Evolutionary conservation across 139 green algal species (phyloP), one percentile per base, ranked within the genome.

Genomic region (Pleodorina starrii): DNA sequence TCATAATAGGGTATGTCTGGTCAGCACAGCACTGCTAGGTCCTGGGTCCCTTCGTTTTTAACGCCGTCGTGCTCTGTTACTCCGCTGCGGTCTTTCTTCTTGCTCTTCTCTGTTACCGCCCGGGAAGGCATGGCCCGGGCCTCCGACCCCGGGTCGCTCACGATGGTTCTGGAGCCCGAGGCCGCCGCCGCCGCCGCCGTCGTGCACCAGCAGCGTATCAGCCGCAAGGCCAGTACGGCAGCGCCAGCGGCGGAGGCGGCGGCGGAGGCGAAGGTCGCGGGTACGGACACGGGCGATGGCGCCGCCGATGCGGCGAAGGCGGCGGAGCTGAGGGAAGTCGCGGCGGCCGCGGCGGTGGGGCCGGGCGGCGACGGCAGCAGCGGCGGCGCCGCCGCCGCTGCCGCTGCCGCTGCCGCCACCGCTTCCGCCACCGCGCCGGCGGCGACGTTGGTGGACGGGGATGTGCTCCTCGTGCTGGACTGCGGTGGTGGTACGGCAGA

Each of bases 391-490:
- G 10, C 36, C 71, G 36, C 2, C 36, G 71, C 16, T n/a, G 38
- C 38, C 16, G 40, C 7, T 16, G 38, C 12, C 29, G 4, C 4
- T n/a, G 35, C 21, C 35, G 14, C 27, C 11, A 40, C 27, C 9
- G 44, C 44, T 27, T 38, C 73, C 16, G 29, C 46, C 7, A 9
- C 50, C 32, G 14, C 32, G 35, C n/a, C 25, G 29, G 19, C 51
- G 5, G 17, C 51, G 21, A 43, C 51, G 36, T 46, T 89, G 69
- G 16, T 9, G 14, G 50, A 82, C 7, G 69, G 84, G 2, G 84
- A 89, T 14, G 84, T 89, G 48, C 16, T 89, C 46, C 84, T 89
- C 48, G 84, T 89, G 48, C 10, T 89, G 84, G 84, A 89, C 38
- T 89, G 84, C 69, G 84, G 84, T 36, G 84, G 84, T 36, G 84